These are phyloP conservation scores for Capronia coronata DNA, from an alignment of 2,329 filamentous ascomycete species.

Conservation along the genomic window DNA sequence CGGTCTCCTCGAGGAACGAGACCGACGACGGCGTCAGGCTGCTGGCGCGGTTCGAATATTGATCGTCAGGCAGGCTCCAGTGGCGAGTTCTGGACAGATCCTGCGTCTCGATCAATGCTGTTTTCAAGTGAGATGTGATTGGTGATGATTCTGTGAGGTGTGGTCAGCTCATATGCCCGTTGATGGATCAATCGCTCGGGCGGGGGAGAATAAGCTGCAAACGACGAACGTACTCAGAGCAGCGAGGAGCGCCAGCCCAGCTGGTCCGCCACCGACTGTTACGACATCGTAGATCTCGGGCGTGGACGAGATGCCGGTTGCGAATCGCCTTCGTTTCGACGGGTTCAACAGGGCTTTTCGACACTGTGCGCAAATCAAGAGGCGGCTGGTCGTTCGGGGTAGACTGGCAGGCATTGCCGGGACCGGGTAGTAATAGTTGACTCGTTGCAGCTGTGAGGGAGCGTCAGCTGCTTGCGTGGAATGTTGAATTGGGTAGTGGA, in stretches of 20 bases:
- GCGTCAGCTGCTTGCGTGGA: too few species aligned
- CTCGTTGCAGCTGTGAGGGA: too few species aligned
- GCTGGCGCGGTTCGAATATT: conserved; percentile 91
- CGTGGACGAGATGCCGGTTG: conserved; percentile 5
- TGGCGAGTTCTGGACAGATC: conserved; percentile 63
- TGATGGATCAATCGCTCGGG: too few species aligned
- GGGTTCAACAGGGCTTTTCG: conserved; percentile 9
- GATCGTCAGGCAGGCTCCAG: conserved; percentile 59
- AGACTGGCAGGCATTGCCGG: conserved; percentile 13
- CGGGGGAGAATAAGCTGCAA: background rate
- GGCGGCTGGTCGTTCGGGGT: background rate
- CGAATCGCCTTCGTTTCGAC: conserved; percentile 15
- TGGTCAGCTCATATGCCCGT: background rate
- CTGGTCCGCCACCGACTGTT: conserved; percentile 82
- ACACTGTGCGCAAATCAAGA: conserved; percentile 14
- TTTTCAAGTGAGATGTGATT: conserved; percentile 66
- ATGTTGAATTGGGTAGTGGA: background rate
- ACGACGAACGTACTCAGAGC: conserved; percentile 57
- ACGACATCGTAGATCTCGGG: conserved; percentile 88
- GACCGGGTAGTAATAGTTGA: background rate
- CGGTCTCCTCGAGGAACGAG: conserved; percentile 73
- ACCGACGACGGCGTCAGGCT: conserved; percentile 86
- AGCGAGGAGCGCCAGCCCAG: conserved; percentile 74
- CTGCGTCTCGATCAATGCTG: conserved; percentile 87
- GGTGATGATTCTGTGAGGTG: conserved; percentile 61